Evolutionary conservation across 1,284 basidiomycete species (phyloP).

Genomic region (Heterobasidion parviporum): DNA sequence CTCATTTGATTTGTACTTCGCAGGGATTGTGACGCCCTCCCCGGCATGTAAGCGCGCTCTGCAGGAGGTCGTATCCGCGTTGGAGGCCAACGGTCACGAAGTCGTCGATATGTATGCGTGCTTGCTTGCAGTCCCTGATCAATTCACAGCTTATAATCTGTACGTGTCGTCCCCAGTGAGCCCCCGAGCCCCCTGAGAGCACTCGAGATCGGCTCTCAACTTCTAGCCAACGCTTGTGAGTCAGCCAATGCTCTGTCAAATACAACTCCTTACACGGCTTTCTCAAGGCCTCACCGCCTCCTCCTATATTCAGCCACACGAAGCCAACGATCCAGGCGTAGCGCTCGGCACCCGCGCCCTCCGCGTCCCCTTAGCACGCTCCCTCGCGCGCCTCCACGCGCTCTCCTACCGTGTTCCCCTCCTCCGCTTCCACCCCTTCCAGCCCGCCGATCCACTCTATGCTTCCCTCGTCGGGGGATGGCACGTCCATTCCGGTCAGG

Average conservation of each 20-base stretch:
- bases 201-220: conserved; percentile 28
- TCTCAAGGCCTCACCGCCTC: conserved; percentile 25
- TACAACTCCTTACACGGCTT: background rate
- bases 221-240: conserved; percentile 32
- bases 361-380: conserved; percentile 32
- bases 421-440: background rate
- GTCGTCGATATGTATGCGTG: conserved; percentile 37
- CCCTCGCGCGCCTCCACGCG: conserved; percentile 7
- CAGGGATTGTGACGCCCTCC: conserved; percentile 42
- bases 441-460: conserved; percentile 23
- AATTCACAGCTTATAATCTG: background rate
- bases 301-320: conserved; percentile 24
- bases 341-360: conserved; percentile 20
- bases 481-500: conserved; percentile 30
- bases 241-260: background rate
- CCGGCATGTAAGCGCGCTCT: conserved; percentile 56
- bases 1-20: background rate
- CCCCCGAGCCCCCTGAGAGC: conserved; percentile 29
- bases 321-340: conserved; percentile 38
- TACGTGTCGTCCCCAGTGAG: conserved; percentile 13
- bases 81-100: conserved; percentile 42
- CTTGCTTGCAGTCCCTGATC: background rate
- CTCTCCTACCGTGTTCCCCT: too few relatives aligned
- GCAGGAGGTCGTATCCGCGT: conserved; percentile 35
- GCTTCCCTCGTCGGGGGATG: conserved; percentile 32